These are phyloP conservation scores for Lupinus albus DNA, from an alignment of 306 rosid species.

Conservation along the genomic window DNA sequence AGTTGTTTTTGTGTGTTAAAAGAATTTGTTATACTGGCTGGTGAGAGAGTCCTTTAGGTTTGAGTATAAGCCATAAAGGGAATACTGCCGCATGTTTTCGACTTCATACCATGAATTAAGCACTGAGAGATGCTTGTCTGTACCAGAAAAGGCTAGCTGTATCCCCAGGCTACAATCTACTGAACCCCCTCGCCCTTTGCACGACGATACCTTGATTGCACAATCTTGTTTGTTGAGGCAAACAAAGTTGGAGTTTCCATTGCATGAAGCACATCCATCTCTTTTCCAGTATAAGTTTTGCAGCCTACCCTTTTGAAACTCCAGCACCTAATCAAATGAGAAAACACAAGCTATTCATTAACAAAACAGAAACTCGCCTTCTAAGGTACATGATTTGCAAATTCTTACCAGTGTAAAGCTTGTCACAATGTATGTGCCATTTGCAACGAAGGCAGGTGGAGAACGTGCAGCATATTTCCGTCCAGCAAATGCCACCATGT, in stretches of 20 bases:
- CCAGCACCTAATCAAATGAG: slow-evolving; percentile 60
- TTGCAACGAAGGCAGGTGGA: slow-evolving; percentile 65
- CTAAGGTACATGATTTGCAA: neutral
- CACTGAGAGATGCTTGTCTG: slow-evolving; percentile 67
- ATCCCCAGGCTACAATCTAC: slow-evolving; percentile 75
- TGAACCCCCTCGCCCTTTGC: slow-evolving; percentile 64
- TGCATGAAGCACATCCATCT: slow-evolving; percentile 69
- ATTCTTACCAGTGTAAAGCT: slow-evolving; percentile 69
- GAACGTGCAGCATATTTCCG: slow-evolving; percentile 72
- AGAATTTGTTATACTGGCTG: slow-evolving; percentile 60
- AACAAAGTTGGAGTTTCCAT: slow-evolving; percentile 54
- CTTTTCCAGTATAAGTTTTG: slow-evolving; percentile 72
- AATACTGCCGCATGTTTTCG: slow-evolving; percentile 64
- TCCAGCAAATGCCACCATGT: slow-evolving; percentile 78
- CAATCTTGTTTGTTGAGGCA: slow-evolving; percentile 78
- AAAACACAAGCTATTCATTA: slow-evolving; percentile 31
- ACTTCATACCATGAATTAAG: slow-evolving; percentile 81
- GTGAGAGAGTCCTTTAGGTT: slow-evolving; percentile 68
- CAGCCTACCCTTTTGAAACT: slow-evolving; percentile 75
- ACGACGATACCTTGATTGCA: slow-evolving; percentile 58
- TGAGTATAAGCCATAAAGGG: slow-evolving; percentile 69
- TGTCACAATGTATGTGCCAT: slow-evolving; percentile 57
- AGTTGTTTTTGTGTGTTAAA: slow-evolving; percentile 19
- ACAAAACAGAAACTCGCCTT: slow-evolving; percentile 13
- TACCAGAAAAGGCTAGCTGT: slow-evolving; percentile 69